Evolutionary conservation across 768 basidiomycete genomes (phyloP).

Genomic region (Lentinula aciculospora): DNA sequence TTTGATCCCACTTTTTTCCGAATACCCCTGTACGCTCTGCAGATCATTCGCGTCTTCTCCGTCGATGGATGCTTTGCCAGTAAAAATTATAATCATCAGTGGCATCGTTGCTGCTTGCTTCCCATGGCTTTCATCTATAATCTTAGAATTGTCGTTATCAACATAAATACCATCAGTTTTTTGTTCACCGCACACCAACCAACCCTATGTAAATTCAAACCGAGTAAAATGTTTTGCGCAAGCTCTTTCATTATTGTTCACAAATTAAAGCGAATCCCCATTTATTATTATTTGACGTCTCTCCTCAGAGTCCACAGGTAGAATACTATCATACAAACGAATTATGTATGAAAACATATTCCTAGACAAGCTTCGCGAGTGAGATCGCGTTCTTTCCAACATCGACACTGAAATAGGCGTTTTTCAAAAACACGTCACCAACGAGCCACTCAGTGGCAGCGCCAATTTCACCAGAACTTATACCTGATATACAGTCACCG

Average conservation of each 20-base stretch:
- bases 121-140: background rate
- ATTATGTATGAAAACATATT: background rate
- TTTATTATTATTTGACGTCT: constrained; percentile 1
- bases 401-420: constrained; percentile 34
- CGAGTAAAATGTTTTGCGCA: too few relatives aligned
- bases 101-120: background rate
- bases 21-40: background rate
- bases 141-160: too few relatives aligned
- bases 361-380: constrained; percentile 32
- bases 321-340: constrained; percentile 2
- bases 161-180: too few relatives aligned
- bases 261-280: background rate
- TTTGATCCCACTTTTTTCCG: too few relatives aligned
- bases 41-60: background rate
- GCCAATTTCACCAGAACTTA: constrained; percentile 57
- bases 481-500: constrained; percentile 68
- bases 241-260: too few relatives aligned
- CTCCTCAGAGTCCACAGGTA: background rate
- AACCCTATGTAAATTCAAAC: too few relatives aligned
- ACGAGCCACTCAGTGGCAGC: constrained; percentile 65
- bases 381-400: constrained; percentile 23
- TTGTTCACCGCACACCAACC: too few relatives aligned
- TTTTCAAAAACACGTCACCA: constrained; percentile 31
- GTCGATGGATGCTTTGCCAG: background rate
- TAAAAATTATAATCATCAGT: background rate